phyloP scores from a whole-genome alignment of 371 early-diverging fungal genomes.

The Mucor irregularis region DNA sequence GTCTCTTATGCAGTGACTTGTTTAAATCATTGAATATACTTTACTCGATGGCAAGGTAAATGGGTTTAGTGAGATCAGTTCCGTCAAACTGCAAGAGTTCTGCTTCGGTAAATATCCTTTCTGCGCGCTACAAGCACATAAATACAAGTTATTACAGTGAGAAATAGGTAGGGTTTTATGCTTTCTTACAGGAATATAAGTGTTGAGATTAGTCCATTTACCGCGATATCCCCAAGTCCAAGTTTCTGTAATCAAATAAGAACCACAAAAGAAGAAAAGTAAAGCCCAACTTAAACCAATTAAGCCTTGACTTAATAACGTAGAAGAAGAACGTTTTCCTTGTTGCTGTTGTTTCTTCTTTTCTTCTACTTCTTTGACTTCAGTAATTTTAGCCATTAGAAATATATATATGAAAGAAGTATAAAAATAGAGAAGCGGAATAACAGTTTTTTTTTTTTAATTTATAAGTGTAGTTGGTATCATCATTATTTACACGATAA shows the following conservation, averaged over 20 bases:
- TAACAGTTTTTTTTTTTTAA: not conserved
- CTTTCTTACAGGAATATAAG: conserved; percentile 68
- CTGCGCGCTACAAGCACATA: conserved; percentile 33
- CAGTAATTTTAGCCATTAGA: conserved; percentile 2
- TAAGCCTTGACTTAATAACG: conserved; percentile 24
- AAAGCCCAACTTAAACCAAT: conserved; percentile 34
- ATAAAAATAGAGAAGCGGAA: not conserved
- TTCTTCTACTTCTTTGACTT: not conserved
- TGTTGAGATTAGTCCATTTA: conserved; percentile 74
- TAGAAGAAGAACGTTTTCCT: not conserved
- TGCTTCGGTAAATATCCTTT: conserved; percentile 67
- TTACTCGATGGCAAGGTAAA: conserved; percentile 89
- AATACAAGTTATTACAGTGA: not conserved
- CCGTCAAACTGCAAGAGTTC: conserved; percentile 85
- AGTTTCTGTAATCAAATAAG: conserved; percentile 76
- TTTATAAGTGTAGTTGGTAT: too few species aligned
- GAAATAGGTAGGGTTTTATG: too few species aligned
- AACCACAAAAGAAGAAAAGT: conserved; percentile 56
- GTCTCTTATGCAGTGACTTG: not conserved
- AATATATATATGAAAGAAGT: not conserved
- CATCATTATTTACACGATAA: conserved; percentile 15
- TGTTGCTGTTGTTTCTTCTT: not conserved
- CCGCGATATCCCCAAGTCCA: conserved; percentile 78
- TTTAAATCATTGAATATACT: conserved; percentile 9
- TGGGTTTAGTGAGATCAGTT: conserved; percentile 68